Conservation (phyloP, 257 asterid genomes). For the Przewalskia tangutica region DNA sequence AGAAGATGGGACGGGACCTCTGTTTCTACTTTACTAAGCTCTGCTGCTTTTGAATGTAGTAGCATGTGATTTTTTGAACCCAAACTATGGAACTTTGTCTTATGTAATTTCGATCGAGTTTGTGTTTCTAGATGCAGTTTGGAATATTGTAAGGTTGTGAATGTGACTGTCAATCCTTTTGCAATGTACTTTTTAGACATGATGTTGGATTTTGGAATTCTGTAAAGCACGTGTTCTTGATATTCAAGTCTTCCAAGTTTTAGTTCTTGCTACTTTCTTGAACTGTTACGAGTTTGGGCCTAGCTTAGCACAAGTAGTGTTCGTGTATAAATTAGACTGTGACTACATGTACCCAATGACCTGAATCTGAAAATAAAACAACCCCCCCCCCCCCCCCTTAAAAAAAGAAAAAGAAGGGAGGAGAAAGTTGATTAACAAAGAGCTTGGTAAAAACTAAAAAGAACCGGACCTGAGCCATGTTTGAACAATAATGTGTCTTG, state of each 20-base stretch:
- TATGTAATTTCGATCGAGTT: neutral
- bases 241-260: neutral
- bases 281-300: neutral
- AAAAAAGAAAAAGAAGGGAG: too few species aligned
- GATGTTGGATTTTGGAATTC: neutral
- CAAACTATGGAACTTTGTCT: neutral
- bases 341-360: neutral
- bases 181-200: neutral
- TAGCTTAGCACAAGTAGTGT: neutral
- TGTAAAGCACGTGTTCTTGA: neutral
- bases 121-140: neutral
- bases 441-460: too few species aligned
- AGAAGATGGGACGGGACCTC: conserved; percentile 51
- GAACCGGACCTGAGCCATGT: too few species aligned
- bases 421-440: too few species aligned
- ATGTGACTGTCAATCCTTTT: neutral
- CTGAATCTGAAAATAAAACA: too few species aligned
- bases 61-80: neutral
- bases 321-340: neutral
- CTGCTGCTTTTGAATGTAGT: neutral
- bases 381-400: too few species aligned
- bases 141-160: neutral
- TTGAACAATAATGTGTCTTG: too few species aligned
- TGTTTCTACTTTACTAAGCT: conserved; percentile 10
- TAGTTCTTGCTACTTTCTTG: neutral